Evolutionary conservation across 1,284 basidiomycete genomes (phyloP), one percentile per base, ranked within the genome.

Genomic region (Schizophyllum commune): DNA sequence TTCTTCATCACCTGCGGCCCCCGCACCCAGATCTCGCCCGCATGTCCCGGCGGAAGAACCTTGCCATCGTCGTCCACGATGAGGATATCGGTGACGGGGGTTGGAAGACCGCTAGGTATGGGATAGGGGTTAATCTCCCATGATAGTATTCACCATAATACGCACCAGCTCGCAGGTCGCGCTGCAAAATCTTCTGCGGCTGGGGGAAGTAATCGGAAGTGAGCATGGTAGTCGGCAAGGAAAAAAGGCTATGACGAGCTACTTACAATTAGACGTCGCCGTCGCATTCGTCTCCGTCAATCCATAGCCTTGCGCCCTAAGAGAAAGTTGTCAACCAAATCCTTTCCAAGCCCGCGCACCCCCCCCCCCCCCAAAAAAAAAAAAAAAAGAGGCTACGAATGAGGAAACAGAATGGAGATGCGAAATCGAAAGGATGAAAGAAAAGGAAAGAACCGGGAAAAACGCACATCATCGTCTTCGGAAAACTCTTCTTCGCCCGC

Each of bases 1-100:
- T 27, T 78, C 61, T 82, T 77, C 75, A 86, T 86, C 1, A 85
- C 70, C 68, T 83, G 82, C 8, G 81, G 78, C 0, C 84, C 83
- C n/a, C 77, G 76, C 58, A 83, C 75, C 77, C 77, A 80, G 5
- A 80, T 66, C 65, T 80, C 78, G 1, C 78, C 78, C n/a, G 78
- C 64, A 53, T 74, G 66, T 3, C 77, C 77, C 4, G 71, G 51
- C 21, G 77, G 72, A 5, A 77, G 68, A 11, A 69, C 68, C 27
- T 69, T 72, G 32, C 72, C 71, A 52, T 74, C 74, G 53, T 77
- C 71, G 6, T 74, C 71, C 58, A 82, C 70, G 52, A 83, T 78
- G 7, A 76, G 58, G 9, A 82, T 62, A 57, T 83, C 82, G 61
- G 78, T 82, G 7, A 81, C 74, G 15, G 77, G 78, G 9, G 73